Evolutionary conservation across 139 green algal species (phyloP), one percentile per base, ranked within the genome.

Genomic region (Chlamydomonas sp.): DNA sequence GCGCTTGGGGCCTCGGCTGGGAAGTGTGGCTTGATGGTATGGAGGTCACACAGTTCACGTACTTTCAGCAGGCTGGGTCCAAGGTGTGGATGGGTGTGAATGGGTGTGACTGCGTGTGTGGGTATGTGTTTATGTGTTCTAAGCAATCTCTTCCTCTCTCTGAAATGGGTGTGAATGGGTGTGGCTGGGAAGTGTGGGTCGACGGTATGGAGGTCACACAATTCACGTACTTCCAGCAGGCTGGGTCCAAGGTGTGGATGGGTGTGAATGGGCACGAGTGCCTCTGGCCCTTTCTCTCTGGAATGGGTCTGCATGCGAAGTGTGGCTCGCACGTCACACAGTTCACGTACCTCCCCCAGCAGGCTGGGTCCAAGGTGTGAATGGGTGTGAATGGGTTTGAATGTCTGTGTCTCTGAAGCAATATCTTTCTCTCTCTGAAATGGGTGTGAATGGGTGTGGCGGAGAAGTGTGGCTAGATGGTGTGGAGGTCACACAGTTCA

Each of bases 291-390:
- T n/a, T n/a, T n/a, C n/a, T n/a, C n/a, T n/a, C n/a, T n/a, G n/a
- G n/a, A n/a, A n/a, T n/a, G 43, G 43, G 43, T 20, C 20, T 54
- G 13, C 13, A 20, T 97, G 69, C 91, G 96, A 62, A 96, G 92
- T 91, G 76, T 97, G 70, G 91, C 97, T 76, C n/a, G n/a, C 92
- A 98, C 84, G 87, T 98, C 35, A 96, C 93, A 13, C 92, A 98
- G 83, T 98, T 98, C 85, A 98, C 95, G 2, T 99, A 98, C 83
- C 97, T 99, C 69, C n/a, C n/a, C n/a, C 91, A 96, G 80, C 87
- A 95, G 74, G 81, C 76, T 35, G 22, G 13, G n/a, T 26, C 13
- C 13, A 54, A 54, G 43, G n/a, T n/a, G n/a, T n/a, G n/a, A n/a
- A n/a, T n/a, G n/a, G n/a, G n/a, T n/a, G n/a, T n/a, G n/a, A n/a